A percentile compares a stretch with the other conserved stretches of the same genome.
Conservation (phyloP, 208 protist species). For the Plasmodiophora brassicae region DNA sequence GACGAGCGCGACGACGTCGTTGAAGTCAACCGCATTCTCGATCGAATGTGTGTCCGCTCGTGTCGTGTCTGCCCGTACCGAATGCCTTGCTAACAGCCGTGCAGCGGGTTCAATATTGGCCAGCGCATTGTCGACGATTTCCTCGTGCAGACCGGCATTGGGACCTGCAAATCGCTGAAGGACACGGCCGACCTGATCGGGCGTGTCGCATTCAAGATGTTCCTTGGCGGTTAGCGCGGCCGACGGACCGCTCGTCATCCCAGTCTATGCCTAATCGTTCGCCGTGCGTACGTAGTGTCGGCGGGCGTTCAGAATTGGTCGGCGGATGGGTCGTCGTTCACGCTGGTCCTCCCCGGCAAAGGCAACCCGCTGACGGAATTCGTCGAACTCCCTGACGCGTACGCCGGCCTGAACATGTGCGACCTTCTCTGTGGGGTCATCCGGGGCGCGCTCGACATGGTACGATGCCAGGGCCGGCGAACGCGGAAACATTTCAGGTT, state of each 20-base stretch:
- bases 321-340: neutral
- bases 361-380: slow-evolving; percentile 16
- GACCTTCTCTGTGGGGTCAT: neutral
- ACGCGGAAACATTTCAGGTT: too few relatives aligned
- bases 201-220: neutral
- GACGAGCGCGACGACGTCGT: slow-evolving; percentile 32
- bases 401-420: slow-evolving; percentile 24
- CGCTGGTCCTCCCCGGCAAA: neutral
- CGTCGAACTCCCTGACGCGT: neutral
- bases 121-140: neutral
- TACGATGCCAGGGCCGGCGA: too few relatives aligned
- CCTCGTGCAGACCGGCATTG: neutral
- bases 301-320: neutral
- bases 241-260: neutral
- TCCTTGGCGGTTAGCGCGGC: slow-evolving; percentile 9
- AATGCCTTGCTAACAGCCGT: neutral
- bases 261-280: neutral
- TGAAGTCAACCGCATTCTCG: slow-evolving; percentile 2
- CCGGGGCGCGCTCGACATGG: neutral
- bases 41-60: neutral
- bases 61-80: neutral
- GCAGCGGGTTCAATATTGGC: slow-evolving; percentile 9
- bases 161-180: neutral
- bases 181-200: neutral
- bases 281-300: neutral